Conservation (phyloP, 2,329 filamentous ascomycete species). For the Periconia macrospinosa region DNA sequence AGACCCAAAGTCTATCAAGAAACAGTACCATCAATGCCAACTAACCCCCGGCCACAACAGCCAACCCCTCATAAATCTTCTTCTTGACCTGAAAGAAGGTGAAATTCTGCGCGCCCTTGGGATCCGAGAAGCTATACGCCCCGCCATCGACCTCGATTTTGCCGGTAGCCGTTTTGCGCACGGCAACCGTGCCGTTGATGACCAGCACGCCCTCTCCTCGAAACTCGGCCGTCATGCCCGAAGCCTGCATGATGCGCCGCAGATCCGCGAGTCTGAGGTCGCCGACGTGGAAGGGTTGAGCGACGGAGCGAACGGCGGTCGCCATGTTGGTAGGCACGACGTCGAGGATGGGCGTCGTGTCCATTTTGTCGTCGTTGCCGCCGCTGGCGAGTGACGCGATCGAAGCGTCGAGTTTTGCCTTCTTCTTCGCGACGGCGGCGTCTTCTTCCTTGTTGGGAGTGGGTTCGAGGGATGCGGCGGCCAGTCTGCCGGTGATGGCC, state of each 20-base stretch:
- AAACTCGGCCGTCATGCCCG: slow-evolving; percentile 88
- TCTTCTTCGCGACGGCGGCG: slow-evolving; percentile 55
- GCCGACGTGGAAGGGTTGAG: slow-evolving; percentile 90
- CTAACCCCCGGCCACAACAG: slow-evolving; percentile 78
- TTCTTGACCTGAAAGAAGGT: slow-evolving; percentile 86
- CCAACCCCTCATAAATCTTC: slow-evolving; percentile 91
- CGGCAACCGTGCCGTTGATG: slow-evolving; percentile 84
- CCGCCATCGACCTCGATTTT: slow-evolving; percentile 79
- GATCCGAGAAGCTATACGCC: slow-evolving; percentile 36
- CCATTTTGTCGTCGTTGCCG: slow-evolving; percentile 50
- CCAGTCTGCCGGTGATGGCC: slow-evolving; percentile 78
- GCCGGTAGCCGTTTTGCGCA: slow-evolving; percentile 85
- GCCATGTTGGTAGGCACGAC: slow-evolving; percentile 63
- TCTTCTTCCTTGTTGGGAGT: slow-evolving; percentile 45
- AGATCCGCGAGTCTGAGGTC: slow-evolving; percentile 89
- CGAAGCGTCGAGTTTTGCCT: slow-evolving; percentile 45
- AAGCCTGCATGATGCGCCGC: slow-evolving; percentile 76
- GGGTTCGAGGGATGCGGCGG: slow-evolving; percentile 50
- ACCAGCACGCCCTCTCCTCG: slow-evolving; percentile 89
- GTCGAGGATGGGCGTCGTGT: slow-evolving; percentile 59
- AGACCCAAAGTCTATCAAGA: too few relatives aligned
- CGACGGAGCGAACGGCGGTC: slow-evolving; percentile 73
- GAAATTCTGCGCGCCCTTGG: slow-evolving; percentile 52
- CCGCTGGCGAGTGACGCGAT: slow-evolving; percentile 47
- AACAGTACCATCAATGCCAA: too few relatives aligned